Evolutionary conservation across 1,284 basidiomycete genomes (phyloP), one percentile per base, ranked within the genome.

Genomic region (Malassezia dermatis): DNA sequence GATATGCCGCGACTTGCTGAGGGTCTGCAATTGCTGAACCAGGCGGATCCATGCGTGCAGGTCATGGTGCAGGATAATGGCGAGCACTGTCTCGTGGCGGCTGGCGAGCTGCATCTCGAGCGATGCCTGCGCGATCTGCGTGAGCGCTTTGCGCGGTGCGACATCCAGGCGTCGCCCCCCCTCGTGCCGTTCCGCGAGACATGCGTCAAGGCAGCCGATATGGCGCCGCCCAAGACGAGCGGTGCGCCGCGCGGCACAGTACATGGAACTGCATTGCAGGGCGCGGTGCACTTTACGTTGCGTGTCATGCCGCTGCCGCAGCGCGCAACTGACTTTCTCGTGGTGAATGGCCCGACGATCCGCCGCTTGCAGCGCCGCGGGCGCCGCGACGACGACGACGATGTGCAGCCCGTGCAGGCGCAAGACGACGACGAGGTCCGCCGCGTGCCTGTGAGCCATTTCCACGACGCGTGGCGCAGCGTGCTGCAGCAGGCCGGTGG

Each of bases 111-210:
- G 53, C 94, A 98, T 75, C 78, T 98, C 21, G 93, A 98, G 87
- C 83, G 94, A 62, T 99, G 94, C 71, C 76, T 98, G 48, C 91
- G 89, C 76, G 94, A 98, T 75, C 79, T 99, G 17, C 82, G 88
- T 21, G 94, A 98, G 76, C 81, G 93, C 21, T 98, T 98, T 73
- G 93, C 94, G 0, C 83, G 84, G 58, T 84, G 94, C 48, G 86
- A 88, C 49, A 90, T 99, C 45, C 88, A 93, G 64, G 84, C 86
- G 8, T 95, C 90, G 1, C 84, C 90, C 64, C 91, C 93, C 0
- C 93, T 98, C 49, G 94, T 99, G 4, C 93, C 94, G 1, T 99
- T 96, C 79, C 81, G 94, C 43, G 94, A 98, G 77, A 96, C 93
- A 0, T 88, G 89, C 0, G 81, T 95, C 28, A 57, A 62, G 4